These are phyloP conservation scores for Amoebophrya sp. DNA, from an alignment of 169 alveolate genomes.

Conservation along the genomic window DNA sequence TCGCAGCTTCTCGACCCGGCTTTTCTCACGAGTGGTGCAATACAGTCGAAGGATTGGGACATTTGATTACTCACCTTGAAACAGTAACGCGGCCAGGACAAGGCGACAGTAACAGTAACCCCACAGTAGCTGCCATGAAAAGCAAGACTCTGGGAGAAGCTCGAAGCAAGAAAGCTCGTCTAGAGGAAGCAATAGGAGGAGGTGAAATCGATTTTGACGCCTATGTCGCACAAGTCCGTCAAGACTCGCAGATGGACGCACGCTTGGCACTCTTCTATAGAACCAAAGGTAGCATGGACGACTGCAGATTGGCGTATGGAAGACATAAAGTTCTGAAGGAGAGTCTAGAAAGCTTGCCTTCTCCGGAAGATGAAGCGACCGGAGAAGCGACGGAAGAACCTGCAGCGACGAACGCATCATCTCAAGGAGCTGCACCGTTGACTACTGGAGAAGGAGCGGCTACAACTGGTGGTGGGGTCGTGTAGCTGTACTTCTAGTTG, in stretches of 20 bases:
- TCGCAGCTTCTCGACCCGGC: too few relatives aligned
- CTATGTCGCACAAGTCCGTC: background rate
- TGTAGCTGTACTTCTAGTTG: too few relatives aligned
- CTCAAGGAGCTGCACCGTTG: too few relatives aligned
- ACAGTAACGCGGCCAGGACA: too few relatives aligned
- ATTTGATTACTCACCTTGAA: background rate
- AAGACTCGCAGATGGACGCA: slow-evolving; percentile 15
- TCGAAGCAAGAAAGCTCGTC: background rate
- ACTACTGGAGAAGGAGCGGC: too few relatives aligned
- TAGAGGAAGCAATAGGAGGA: background rate
- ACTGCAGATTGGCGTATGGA: background rate
- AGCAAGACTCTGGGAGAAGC: too few relatives aligned
- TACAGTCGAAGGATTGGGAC: background rate
- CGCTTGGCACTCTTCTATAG: background rate
- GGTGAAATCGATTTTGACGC: background rate
- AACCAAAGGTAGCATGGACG: background rate
- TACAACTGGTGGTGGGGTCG: too few relatives aligned
- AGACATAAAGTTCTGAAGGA: background rate
- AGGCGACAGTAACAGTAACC: too few relatives aligned
- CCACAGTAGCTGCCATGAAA: too few relatives aligned
- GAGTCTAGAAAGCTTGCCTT: background rate
- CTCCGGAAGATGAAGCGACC: too few relatives aligned
- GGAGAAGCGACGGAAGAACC: too few relatives aligned
- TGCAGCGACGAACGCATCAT: too few relatives aligned
- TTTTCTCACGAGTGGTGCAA: background rate